Conservation (phyloP, 2,329 filamentous ascomycete genomes). For the Claviceps pusilla region DNA sequence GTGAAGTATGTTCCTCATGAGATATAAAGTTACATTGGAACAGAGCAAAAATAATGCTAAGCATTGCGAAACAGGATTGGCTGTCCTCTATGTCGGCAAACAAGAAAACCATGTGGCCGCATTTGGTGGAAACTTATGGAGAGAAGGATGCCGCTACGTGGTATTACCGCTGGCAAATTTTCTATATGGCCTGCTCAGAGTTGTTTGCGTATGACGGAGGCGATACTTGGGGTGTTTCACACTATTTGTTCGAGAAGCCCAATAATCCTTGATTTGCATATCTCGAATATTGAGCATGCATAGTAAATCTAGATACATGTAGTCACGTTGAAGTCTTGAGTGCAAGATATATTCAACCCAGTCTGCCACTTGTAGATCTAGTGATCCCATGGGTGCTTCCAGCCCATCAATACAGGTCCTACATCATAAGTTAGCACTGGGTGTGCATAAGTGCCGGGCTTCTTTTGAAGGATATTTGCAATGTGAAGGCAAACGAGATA, state of each 20-base stretch:
- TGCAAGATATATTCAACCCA: neutral
- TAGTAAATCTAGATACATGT: neutral
- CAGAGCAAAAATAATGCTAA: neutral
- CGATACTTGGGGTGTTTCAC: conserved; percentile 52
- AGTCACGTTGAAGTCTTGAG: neutral
- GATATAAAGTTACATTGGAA: neutral
- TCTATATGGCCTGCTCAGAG: conserved; percentile 57
- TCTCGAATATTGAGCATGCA: neutral
- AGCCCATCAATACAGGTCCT: conserved; percentile 69
- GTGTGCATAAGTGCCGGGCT: neutral
- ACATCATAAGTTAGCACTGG: neutral
- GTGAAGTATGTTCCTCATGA: conserved; percentile 35
- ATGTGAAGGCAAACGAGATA: neutral
- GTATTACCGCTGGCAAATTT: conserved; percentile 59
- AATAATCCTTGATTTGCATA: conserved; percentile 2
- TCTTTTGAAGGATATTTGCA: neutral
- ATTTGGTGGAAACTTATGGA: conserved; percentile 50
- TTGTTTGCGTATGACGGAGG: conserved; percentile 51
- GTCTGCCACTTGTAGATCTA: conserved; percentile 27
- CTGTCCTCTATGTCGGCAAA: conserved; percentile 42
- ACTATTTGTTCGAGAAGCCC: conserved; percentile 50
- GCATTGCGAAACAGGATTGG: conserved; percentile 35
- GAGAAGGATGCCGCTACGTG: conserved; percentile 42
- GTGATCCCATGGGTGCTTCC: conserved; percentile 96
- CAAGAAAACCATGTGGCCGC: conserved; percentile 47